These are phyloP conservation scores for Capsicum pubescens DNA, from an alignment of 257 asterid genomes.

Conservation along the genomic window DNA sequence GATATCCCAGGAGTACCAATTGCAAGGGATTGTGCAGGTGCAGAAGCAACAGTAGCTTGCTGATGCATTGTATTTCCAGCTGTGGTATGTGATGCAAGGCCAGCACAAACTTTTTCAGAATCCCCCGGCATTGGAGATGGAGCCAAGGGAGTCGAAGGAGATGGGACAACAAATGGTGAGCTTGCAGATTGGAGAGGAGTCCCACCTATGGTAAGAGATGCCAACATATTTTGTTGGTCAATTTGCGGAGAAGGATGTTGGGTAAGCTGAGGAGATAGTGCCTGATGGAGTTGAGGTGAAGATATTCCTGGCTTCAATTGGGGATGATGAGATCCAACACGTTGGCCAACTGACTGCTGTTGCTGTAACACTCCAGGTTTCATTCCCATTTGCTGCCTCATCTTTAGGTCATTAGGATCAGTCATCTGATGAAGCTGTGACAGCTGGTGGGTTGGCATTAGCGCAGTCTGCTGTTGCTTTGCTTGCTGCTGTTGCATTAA, in stretches of 20 bases:
- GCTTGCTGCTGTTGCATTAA: conserved; percentile 67
- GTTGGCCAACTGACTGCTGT: conserved; percentile 69
- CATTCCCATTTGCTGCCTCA: conserved; percentile 80
- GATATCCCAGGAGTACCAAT: conserved; percentile 98
- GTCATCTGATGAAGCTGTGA: conserved; percentile 70
- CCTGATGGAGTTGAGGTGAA: conserved; percentile 81
- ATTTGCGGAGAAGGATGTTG: conserved; percentile 89
- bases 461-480: conserved; percentile 58
- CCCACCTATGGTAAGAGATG: conserved; percentile 69
- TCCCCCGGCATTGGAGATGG: conserved; percentile 93
- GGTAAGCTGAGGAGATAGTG: conserved; percentile 75
- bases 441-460: conserved; percentile 65
- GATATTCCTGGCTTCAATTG: conserved; percentile 74
- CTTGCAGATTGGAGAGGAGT: conserved; percentile 85
- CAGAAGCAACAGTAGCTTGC: conserved; percentile 59
- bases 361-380: conserved; percentile 75
- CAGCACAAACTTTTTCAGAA: conserved; percentile 71
- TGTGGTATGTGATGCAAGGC: conserved; percentile 63
- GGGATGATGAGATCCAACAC: conserved; percentile 69
- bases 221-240: conserved; percentile 72
- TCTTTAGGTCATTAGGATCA: conserved; percentile 76
- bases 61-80: conserved; percentile 64
- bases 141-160: conserved; percentile 92
- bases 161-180: conserved; percentile 84
- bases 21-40: conserved; percentile 80